A percentile compares a stretch with the other conserved stretches of the same genome.
These are phyloP conservation scores for Gelatoporia subvermispora DNA, from an alignment of 768 basidiomycete species.

Conservation along the genomic window DNA sequence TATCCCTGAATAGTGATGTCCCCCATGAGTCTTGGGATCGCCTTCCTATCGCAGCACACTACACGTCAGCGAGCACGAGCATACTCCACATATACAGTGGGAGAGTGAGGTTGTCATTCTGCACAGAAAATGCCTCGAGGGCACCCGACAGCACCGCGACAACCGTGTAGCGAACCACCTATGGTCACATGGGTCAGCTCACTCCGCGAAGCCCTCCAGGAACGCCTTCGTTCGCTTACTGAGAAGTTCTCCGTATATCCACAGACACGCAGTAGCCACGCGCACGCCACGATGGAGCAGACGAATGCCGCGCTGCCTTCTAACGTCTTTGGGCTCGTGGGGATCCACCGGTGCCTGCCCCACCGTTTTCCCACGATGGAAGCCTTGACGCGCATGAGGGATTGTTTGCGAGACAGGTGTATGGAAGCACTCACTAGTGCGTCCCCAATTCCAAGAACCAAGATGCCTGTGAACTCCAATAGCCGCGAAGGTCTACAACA, in stretches of 20 bases:
- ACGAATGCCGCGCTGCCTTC: slow-evolving; percentile 88
- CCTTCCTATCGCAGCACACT: slow-evolving; percentile 2
- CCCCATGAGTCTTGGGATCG: too few species aligned
- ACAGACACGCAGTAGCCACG: slow-evolving; percentile 63
- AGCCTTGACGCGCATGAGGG: slow-evolving; percentile 46
- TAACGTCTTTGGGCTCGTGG: slow-evolving; percentile 79
- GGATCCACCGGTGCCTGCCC: slow-evolving; percentile 81
- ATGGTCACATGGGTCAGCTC: slow-evolving; percentile 3
- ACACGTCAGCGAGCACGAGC: slow-evolving; percentile 55
- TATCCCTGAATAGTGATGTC: too few species aligned
- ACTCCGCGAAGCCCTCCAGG: neutral
- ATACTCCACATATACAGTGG: slow-evolving; percentile 96
- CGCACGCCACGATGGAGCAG: slow-evolving; percentile 60
- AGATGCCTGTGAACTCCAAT: slow-evolving; percentile 75
- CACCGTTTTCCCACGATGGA: slow-evolving; percentile 87
- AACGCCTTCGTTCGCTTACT: slow-evolving; percentile 34
- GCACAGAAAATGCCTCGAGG: slow-evolving; percentile 88
- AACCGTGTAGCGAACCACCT: slow-evolving; percentile 64
- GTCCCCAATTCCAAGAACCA: slow-evolving; percentile 90
- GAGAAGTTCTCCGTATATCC: slow-evolving; percentile 74
- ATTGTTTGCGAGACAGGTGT: neutral
- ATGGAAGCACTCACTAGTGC: slow-evolving; percentile 58
- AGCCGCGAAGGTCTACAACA: slow-evolving; percentile 40
- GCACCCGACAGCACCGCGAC: slow-evolving; percentile 63
- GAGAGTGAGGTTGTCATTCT: slow-evolving; percentile 96